Evolutionary conservation across 2,329 filamentous ascomycete genomes (phyloP).

Genomic region (Ophioceras dolichostomum): DNA sequence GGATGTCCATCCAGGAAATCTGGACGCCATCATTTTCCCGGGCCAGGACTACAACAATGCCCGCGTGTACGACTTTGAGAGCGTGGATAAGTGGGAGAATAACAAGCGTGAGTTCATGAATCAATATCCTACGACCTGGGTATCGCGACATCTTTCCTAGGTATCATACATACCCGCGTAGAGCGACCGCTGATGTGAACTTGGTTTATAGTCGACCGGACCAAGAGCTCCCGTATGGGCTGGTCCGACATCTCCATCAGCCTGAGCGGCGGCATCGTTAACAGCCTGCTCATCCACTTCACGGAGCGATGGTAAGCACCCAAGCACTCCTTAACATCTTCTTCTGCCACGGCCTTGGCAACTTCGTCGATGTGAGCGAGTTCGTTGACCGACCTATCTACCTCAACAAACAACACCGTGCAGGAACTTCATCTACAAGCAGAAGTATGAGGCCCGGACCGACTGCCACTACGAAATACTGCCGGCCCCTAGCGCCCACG

Average conservation of each 20-base stretch:
- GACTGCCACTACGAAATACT: constrained; percentile 35
- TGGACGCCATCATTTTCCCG: constrained; percentile 68
- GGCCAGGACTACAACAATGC: constrained; percentile 94
- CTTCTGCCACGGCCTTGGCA: too few relatives aligned
- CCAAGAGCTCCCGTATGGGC: constrained; percentile 73
- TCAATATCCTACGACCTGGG: too few relatives aligned
- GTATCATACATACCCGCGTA: too few relatives aligned
- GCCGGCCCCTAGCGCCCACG: constrained; percentile 10
- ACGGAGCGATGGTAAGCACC: constrained; percentile 61
- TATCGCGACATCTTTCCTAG: too few relatives aligned
- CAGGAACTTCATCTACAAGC: constrained; percentile 72
- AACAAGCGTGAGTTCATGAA: constrained; percentile 67
- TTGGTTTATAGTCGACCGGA: constrained; percentile 52
- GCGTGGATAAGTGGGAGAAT: constrained; percentile 66
- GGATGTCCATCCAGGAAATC: constrained; percentile 67
- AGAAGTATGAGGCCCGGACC: constrained; percentile 56
- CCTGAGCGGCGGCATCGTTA: constrained; percentile 60
- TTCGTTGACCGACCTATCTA: too few relatives aligned
- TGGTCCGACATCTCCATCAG: constrained; percentile 83
- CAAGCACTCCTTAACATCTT: too few relatives aligned
- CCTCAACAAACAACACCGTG: too few relatives aligned
- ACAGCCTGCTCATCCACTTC: constrained; percentile 68
- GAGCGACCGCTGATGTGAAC: too few relatives aligned
- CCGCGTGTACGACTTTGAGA: constrained; percentile 44
- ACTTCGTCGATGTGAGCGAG: too few relatives aligned